These are phyloP conservation scores for Magnolia changhungtana DNA, from an alignment of 164 flowering plant species.

Conservation along the genomic window DNA sequence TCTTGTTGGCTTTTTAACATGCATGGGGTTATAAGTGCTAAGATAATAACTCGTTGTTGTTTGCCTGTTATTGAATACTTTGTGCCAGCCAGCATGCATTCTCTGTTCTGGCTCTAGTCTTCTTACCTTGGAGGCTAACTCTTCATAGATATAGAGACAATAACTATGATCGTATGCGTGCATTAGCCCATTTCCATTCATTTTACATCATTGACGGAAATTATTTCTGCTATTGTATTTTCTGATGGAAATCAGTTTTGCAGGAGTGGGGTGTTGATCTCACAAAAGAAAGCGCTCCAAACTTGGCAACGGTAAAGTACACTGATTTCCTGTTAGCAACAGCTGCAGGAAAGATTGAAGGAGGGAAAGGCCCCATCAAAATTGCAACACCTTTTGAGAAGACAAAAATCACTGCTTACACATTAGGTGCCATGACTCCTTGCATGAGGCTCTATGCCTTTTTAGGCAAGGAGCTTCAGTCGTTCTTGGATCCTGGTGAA, in stretches of 20 bases:
- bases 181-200: neutral
- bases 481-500: conserved; percentile 38
- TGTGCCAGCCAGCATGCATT: neutral
- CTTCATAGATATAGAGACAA: neutral
- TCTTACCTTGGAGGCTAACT: neutral
- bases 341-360: conserved; percentile 96
- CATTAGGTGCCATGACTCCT: conserved; percentile 91
- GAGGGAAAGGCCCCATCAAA: conserved; percentile 72
- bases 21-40: too few relatives aligned
- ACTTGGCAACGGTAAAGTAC: conserved; percentile 65
- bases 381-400: conserved; percentile 96
- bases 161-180: neutral
- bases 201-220: neutral
- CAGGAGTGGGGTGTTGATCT: conserved; percentile 85
- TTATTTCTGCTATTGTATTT: neutral
- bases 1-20: too few relatives aligned
- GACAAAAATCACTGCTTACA: conserved; percentile 91
- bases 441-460: conserved; percentile 88
- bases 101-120: neutral
- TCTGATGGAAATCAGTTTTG: conserved; percentile 19
- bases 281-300: conserved; percentile 38
- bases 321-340: conserved; percentile 87
- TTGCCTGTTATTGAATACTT: too few relatives aligned
- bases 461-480: conserved; percentile 62
- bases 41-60: too few relatives aligned